Evolutionary conservation across 1,284 basidiomycete species (phyloP).

Genomic region (Marasmius oreades): DNA sequence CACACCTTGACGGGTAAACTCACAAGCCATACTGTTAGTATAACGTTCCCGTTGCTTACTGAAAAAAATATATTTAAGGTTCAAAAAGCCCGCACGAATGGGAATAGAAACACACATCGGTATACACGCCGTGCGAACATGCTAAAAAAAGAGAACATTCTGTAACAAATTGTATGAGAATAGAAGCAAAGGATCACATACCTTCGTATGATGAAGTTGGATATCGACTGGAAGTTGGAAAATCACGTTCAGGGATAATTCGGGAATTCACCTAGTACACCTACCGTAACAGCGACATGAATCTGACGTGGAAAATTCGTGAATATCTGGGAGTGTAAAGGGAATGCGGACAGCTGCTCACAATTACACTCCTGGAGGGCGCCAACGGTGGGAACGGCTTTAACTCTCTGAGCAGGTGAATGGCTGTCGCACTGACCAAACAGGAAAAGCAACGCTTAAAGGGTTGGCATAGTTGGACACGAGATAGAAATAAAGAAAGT

Average conservation of each 20-base stretch:
- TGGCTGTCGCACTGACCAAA: conserved; percentile 36
- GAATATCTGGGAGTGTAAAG: neutral
- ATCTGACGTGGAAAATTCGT: conserved; percentile 25
- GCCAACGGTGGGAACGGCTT: neutral
- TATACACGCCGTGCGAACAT: conserved; percentile 42
- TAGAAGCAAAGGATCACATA: conserved; percentile 9
- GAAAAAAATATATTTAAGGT: neutral
- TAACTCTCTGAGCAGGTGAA: neutral
- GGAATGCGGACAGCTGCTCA: neutral
- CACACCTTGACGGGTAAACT: conserved; percentile 15
- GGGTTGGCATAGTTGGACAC: conserved; percentile 47
- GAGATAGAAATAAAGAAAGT: conserved; percentile 52
- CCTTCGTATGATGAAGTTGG: conserved; percentile 42
- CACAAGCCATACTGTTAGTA: conserved; percentile 35
- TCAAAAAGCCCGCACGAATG: neutral
- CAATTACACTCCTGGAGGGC: neutral
- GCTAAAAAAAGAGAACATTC: conserved; percentile 15
- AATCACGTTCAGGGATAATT: neutral
- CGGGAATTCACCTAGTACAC: conserved; percentile 12
- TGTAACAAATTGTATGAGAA: neutral
- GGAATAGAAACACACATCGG: conserved; percentile 28
- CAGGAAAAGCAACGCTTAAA: conserved; percentile 34
- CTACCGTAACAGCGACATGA: conserved; percentile 41
- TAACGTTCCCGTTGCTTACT: conserved; percentile 40
- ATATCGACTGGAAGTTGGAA: conserved; percentile 29